Percentiles rank a stretch among this genome's conserved stretches.
These are phyloP conservation scores for Collybia sordida DNA, from an alignment of 768 basidiomycete species.

Conservation along the genomic window DNA sequence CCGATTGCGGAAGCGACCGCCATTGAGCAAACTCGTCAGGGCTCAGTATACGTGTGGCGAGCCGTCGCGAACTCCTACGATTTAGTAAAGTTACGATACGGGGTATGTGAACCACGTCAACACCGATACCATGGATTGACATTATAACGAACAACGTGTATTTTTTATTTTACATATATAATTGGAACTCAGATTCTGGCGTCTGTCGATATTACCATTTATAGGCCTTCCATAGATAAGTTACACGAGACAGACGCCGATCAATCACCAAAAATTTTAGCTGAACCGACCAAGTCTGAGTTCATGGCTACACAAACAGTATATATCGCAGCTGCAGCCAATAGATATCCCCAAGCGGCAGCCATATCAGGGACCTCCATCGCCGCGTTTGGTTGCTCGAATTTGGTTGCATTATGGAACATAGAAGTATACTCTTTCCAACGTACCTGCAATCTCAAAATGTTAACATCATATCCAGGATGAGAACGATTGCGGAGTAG, in stretches of 20 bases:
- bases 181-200: slow-evolving; percentile 14
- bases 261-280: slow-evolving; percentile 6
- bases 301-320: slow-evolving; percentile 28
- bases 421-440: slow-evolving; percentile 29
- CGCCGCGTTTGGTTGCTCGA: slow-evolving; percentile 47
- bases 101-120: slow-evolving; percentile 70
- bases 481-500: slow-evolving; percentile 50
- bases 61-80: slow-evolving; percentile 41
- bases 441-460: neutral
- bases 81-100: slow-evolving; percentile 57
- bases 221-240: no score
- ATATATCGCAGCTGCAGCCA: slow-evolving; percentile 48
- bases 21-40: slow-evolving; percentile 42
- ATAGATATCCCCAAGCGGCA: slow-evolving; percentile 49
- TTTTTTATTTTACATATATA: neutral
- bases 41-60: slow-evolving; percentile 69
- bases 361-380: slow-evolving; percentile 42
- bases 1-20: slow-evolving; percentile 23
- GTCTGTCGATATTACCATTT: no score
- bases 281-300: neutral
- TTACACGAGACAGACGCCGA: neutral
- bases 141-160: slow-evolving; percentile 36
- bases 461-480: slow-evolving; percentile 35
- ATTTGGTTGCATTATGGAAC: slow-evolving; percentile 46
- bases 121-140: slow-evolving; percentile 73